Evolutionary conservation across 2,329 filamentous ascomycete genomes (phyloP).

Genomic region (Pseudocercospora pini-densiflorae): DNA sequence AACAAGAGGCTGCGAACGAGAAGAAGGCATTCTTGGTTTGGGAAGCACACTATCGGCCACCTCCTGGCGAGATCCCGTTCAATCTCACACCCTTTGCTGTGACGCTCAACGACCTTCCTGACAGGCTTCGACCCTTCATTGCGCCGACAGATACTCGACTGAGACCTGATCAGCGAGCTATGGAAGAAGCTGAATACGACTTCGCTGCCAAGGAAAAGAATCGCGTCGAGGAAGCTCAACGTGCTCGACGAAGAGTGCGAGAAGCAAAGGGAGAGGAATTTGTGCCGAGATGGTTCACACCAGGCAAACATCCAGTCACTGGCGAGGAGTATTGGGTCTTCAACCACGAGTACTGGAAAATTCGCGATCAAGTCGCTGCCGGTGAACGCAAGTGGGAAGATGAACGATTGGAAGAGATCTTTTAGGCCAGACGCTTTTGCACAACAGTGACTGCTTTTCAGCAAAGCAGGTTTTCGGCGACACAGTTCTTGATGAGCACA

Average conservation of each 20-base stretch:
- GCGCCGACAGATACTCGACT: conserved; percentile 94
- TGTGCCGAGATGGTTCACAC: conserved; percentile 81
- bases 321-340: conserved; percentile 92
- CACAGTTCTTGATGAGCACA: conserved; percentile 3
- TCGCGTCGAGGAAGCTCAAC: conserved; percentile 88
- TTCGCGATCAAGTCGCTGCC: conserved; percentile 67
- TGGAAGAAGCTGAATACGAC: conserved; percentile 99
- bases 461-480: background rate
- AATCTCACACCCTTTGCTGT: conserved; percentile 96
- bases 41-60: conserved; percentile 82
- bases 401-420: conserved; percentile 73
- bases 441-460: background rate
- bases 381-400: conserved; percentile 68
- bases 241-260: conserved; percentile 71
- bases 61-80: conserved; percentile 75
- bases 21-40: conserved; percentile 84
- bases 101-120: conserved; percentile 88
- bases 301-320: conserved; percentile 73
- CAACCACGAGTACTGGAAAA: conserved; percentile 85
- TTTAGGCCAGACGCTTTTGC: conserved; percentile 45
- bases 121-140: conserved; percentile 75
- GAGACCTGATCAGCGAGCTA: conserved; percentile 91
- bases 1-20: conserved; percentile 47
- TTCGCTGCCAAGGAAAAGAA: conserved; percentile 93
- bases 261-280: conserved; percentile 84